phyloP scores from a whole-genome alignment of 2,329 filamentous ascomycete genomes.

The Colletotrichum tofieldiae region DNA sequence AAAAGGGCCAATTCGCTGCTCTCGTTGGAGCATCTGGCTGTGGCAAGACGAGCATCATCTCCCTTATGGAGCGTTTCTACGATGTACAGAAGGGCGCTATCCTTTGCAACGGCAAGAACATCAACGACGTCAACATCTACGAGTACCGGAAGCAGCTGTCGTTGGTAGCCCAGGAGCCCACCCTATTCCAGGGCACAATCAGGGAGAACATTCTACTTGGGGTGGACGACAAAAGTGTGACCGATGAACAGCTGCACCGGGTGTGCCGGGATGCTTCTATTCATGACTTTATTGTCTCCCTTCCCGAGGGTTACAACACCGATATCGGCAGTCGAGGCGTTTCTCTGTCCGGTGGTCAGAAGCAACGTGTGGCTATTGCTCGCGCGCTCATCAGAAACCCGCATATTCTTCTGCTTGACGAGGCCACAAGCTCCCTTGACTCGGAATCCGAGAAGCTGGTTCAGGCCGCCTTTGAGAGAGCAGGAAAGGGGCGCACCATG shows the following conservation, averaged over 20 bases:
- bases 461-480: slow-evolving; percentile 78
- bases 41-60: slow-evolving; percentile 81
- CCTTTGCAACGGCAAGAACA: slow-evolving; percentile 73
- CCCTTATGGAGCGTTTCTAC: slow-evolving; percentile 79
- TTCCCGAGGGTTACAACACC: slow-evolving; percentile 79
- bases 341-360: slow-evolving; percentile 79
- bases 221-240: slow-evolving; percentile 68
- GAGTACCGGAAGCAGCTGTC: slow-evolving; percentile 77
- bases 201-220: slow-evolving; percentile 80
- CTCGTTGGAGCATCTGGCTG: slow-evolving; percentile 80
- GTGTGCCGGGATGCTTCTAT: slow-evolving; percentile 76
- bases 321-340: slow-evolving; percentile 78
- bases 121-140: slow-evolving; percentile 71
- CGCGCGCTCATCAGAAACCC: slow-evolving; percentile 78
- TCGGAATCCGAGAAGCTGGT: slow-evolving; percentile 74
- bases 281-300: slow-evolving; percentile 78
- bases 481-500: slow-evolving; percentile 74
- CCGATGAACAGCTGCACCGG: slow-evolving; percentile 66
- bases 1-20: slow-evolving; percentile 79
- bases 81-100: slow-evolving; percentile 76
- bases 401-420: slow-evolving; percentile 78
- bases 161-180: slow-evolving; percentile 82
- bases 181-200: slow-evolving; percentile 76
- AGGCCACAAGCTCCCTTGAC: slow-evolving; percentile 80
- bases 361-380: slow-evolving; percentile 79